These are phyloP conservation scores for Arabidopsis hybrid DNA, from an alignment of 441 rosid species.

Conservation along the genomic window DNA sequence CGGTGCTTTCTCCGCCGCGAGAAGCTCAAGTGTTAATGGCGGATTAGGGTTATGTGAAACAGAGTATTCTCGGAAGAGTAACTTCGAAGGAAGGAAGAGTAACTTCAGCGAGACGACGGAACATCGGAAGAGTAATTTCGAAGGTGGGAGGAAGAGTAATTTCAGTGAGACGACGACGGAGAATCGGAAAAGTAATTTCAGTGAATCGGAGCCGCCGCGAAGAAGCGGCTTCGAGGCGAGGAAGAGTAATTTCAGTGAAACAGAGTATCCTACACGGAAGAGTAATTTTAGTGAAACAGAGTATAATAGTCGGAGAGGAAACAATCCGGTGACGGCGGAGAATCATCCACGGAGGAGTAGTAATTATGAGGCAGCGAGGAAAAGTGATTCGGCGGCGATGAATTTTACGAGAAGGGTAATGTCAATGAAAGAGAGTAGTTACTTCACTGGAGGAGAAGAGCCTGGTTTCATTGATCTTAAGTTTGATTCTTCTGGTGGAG, in stretches of 20 bases:
- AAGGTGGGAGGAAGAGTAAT: conserved; percentile 45
- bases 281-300: conserved; percentile 50
- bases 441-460: conserved; percentile 75
- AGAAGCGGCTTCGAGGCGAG: conserved; percentile 47
- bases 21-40: conserved; percentile 81
- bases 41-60: conserved; percentile 60
- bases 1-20: conserved; percentile 85
- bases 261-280: conserved; percentile 67
- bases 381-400: conserved; percentile 50
- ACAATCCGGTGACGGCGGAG: background rate
- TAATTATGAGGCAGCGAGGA: conserved; percentile 42
- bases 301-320: conserved; percentile 14
- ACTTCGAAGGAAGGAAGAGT: conserved; percentile 53
- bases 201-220: conserved; percentile 50
- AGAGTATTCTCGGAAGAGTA: conserved; percentile 48
- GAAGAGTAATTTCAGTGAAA: conserved; percentile 54
- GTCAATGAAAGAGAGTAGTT: conserved; percentile 77
- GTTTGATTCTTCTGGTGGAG: conserved; percentile 72
- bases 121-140: conserved; percentile 37
- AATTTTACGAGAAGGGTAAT: conserved; percentile 57
- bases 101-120: conserved; percentile 49
- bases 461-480: conserved; percentile 93
- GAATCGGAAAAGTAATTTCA: conserved; percentile 61
- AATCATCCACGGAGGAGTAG: conserved; percentile 54
- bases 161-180: conserved; percentile 64